phyloP scores from a whole-genome alignment of 2,329 filamentous ascomycete species.

The Colletotrichum ledebouriae region DNA sequence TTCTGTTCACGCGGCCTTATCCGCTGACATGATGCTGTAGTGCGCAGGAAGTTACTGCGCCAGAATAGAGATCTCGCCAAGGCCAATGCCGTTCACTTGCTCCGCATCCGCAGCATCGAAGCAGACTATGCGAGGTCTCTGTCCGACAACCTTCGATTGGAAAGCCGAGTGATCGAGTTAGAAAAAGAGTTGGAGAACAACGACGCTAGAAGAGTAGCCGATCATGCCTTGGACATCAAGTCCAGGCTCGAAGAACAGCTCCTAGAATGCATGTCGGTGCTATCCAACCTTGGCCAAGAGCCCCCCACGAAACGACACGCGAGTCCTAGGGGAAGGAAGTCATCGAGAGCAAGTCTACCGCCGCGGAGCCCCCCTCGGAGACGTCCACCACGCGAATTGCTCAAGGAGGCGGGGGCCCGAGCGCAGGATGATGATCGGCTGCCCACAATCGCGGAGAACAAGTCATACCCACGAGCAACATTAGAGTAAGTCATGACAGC shows the following conservation, averaged over 20 bases:
- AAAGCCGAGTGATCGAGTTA: conserved; percentile 77
- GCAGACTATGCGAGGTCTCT: conserved; percentile 80
- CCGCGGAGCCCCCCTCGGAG: conserved; percentile 66
- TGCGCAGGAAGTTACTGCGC: conserved; percentile 82
- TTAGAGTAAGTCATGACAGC: conserved; percentile 68
- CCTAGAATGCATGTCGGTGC: conserved; percentile 75
- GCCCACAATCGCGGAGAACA: conserved; percentile 78
- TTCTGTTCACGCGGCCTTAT: conserved; percentile 21
- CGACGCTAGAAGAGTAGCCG: conserved; percentile 69
- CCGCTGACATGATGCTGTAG: conserved; percentile 57
- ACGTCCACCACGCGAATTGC: conserved; percentile 66
- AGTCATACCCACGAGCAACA: conserved; percentile 75
- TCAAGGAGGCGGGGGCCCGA: conserved; percentile 65
- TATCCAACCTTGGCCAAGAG: conserved; percentile 74
- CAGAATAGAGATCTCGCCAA: conserved; percentile 89
- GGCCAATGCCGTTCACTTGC: conserved; percentile 81
- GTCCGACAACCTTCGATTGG: conserved; percentile 82
- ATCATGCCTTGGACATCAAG: conserved; percentile 78
- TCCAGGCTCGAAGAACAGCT: conserved; percentile 79
- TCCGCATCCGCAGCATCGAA: conserved; percentile 82
- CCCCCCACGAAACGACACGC: conserved; percentile 65
- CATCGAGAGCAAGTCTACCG: conserved; percentile 33
- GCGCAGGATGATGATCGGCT: conserved; percentile 68
- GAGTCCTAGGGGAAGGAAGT: conserved; percentile 35
- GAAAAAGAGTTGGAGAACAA: conserved; percentile 76